A percentile compares a stretch with the other conserved stretches of the same genome.
Evolutionary conservation across 768 basidiomycete genomes (phyloP).

Genomic region (Rubroboletus pulcherrimus): DNA sequence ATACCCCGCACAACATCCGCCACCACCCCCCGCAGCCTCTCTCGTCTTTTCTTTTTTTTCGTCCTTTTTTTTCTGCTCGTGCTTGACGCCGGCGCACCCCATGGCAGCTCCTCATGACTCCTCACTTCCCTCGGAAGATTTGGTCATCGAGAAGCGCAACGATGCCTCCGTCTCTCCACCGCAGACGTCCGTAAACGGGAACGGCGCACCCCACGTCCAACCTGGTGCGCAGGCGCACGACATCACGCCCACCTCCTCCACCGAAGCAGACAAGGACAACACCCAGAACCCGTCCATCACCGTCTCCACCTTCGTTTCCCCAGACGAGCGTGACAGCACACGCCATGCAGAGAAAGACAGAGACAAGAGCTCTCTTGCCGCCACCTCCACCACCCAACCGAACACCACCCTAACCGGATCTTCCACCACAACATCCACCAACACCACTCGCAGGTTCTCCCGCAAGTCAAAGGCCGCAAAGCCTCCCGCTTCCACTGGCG

Average conservation of each 20-base stretch:
- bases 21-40: background rate
- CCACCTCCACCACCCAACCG: conserved; percentile 41
- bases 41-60: background rate
- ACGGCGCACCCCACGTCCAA: conserved; percentile 18
- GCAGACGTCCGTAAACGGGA: conserved; percentile 26
- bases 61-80: background rate
- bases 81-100: background rate
- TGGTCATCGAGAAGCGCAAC: conserved; percentile 22
- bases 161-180: conserved; percentile 10
- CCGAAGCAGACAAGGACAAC: conserved; percentile 38
- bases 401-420: conserved; percentile 29
- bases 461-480: conserved; percentile 25
- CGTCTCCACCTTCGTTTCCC: conserved; percentile 31
- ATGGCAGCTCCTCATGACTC: conserved; percentile 26
- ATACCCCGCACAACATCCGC: conserved; percentile 16
- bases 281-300: conserved; percentile 32
- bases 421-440: conserved; percentile 20
- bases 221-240: conserved; percentile 28
- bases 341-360: conserved; percentile 37
- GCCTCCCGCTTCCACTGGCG: conserved; percentile 13
- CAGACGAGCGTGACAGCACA: conserved; percentile 31
- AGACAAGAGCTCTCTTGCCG: conserved; percentile 46
- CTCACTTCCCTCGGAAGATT: conserved; percentile 14
- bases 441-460: conserved; percentile 28
- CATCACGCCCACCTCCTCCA: conserved; percentile 28